Evolutionary conservation across 371 early-diverging fungal genomes (phyloP).

Genomic region (Mortierella sp.): DNA sequence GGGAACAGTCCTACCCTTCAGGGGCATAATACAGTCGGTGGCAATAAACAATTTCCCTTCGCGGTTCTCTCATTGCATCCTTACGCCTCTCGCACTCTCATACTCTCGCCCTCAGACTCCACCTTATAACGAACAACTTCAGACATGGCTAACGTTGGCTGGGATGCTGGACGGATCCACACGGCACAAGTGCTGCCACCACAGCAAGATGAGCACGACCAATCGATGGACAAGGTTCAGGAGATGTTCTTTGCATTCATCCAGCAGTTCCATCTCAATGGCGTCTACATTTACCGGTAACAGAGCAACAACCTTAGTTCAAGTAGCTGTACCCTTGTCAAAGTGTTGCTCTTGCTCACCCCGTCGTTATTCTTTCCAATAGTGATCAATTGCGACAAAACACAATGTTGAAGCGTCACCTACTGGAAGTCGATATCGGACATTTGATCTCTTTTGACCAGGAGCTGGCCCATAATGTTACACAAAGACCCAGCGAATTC

Average conservation of each 20-base stretch:
- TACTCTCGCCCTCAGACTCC: not conserved
- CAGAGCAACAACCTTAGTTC: too few species aligned
- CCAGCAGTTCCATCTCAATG: constrained; percentile 81
- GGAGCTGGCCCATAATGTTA: constrained; percentile 82
- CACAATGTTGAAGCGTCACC: constrained; percentile 76
- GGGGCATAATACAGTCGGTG: not conserved
- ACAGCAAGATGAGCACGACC: constrained; percentile 61
- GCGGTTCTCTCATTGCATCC: too few species aligned
- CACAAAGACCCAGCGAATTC: constrained; percentile 82
- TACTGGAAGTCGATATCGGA: constrained; percentile 87
- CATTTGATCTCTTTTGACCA: constrained; percentile 87
- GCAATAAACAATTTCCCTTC: too few species aligned
- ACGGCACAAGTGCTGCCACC: constrained; percentile 75
- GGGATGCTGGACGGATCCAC: constrained; percentile 86
- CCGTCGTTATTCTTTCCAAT: constrained; percentile 7
- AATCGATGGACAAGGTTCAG: constrained; percentile 60
- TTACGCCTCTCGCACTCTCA: constrained; percentile 1
- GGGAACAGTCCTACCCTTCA: not conserved
- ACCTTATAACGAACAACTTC: not conserved
- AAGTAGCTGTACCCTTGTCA: too few species aligned
- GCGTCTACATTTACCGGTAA: constrained; percentile 82
- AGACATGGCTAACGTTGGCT: constrained; percentile 71
- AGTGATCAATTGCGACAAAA: constrained; percentile 94
- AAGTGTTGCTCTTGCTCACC: not conserved
- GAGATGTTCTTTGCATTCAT: constrained; percentile 76